Evolutionary conservation across 2,329 filamentous ascomycete species (phyloP), one percentile per base, ranked within the genome.

Genomic region (Alternaria consortialis): DNA sequence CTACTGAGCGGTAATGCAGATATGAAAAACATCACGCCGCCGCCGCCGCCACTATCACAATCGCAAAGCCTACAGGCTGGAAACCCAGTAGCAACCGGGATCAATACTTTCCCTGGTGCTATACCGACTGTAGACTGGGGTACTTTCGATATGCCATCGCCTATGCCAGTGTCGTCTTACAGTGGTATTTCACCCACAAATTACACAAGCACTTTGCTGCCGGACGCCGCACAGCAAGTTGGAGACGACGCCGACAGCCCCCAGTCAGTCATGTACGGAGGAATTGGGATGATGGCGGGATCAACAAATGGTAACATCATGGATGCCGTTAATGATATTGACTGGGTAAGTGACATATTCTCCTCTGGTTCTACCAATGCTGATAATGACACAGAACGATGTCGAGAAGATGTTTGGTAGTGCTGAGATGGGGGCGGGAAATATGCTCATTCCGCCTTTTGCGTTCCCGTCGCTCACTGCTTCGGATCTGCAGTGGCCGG

Each of bases 331-430:
- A 73, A 87, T 40, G 86, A 87, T 57, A 86, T 91, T 64, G 88
- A 91, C 67, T 91, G 88, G 88, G 88, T 90, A 77, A 80, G 86
- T 82, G 47, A 27, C 17, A 23, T 25, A 11, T 43, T 34, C 17
- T 37, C 15, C n/a, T 23, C 5, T 17, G 13, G 23, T 23, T 31
- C 12, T 27, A 2, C 13, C n/a, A 23, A 5, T 31, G 36, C 58
- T 70, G 29, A 69, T 25, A 27, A 32, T 20, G 4, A 15, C 6
- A 4, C 12, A 84, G 82, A 80, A 79, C 53, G 81, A 84, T 69
- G 82, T 80, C 73, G 80, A 84, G 55, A 75, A 77, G 58, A 77
- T 82, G 36, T 84, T 84, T 67, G 75, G 77, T 7, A 69, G 74
- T n/a, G 67, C 71, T 6, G 67, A 75, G 23, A 62, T 68, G 48